Conservation (phyloP, 2,329 filamentous ascomycete species). For the Microcera coccophila region DNA sequence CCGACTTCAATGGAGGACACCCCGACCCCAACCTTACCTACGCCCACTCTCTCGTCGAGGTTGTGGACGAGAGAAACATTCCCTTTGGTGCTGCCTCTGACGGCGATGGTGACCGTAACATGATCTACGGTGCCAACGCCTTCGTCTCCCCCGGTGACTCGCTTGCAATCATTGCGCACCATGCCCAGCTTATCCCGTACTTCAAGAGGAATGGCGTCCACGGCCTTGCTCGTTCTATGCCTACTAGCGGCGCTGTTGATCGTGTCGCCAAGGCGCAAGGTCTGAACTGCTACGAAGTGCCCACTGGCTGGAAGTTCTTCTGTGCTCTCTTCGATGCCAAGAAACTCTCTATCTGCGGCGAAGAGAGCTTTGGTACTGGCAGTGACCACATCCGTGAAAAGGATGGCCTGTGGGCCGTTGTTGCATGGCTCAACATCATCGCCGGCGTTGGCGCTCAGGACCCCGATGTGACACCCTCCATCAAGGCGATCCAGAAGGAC, state of each 20-base stretch:
- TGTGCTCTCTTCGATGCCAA: slow-evolving; percentile 90
- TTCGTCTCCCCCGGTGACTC: slow-evolving; percentile 98
- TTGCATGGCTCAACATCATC: slow-evolving; percentile 98
- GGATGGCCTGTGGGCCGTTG: slow-evolving; percentile 95
- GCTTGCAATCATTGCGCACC: slow-evolving; percentile 95
- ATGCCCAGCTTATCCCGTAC: slow-evolving; percentile 94
- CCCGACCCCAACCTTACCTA: slow-evolving; percentile 98
- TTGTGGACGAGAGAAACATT: slow-evolving; percentile 84
- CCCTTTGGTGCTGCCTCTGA: slow-evolving; percentile 97
- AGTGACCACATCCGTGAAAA: slow-evolving; percentile 99
- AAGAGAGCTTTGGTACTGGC: slow-evolving; percentile 96
- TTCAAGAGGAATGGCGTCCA: slow-evolving; percentile 97
- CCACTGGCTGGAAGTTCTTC: slow-evolving; percentile 99
- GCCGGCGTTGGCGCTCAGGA: slow-evolving; percentile 84
- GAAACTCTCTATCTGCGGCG: slow-evolving; percentile 97
- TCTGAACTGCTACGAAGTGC: slow-evolving; percentile 89
- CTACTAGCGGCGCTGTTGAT: slow-evolving; percentile 91
- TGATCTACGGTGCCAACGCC: slow-evolving; percentile 96
- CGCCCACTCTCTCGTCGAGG: slow-evolving; percentile 88
- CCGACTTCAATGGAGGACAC: slow-evolving; percentile 96
- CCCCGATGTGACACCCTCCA: slow-evolving; percentile 77
- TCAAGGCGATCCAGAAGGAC: slow-evolving; percentile 92
- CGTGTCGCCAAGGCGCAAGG: slow-evolving; percentile 93
- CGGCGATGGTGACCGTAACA: slow-evolving; percentile 97
- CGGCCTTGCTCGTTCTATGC: slow-evolving; percentile 95